Evolutionary conservation across 345 rosid species (phyloP).

Genomic region (Sisymbrium irio): DNA sequence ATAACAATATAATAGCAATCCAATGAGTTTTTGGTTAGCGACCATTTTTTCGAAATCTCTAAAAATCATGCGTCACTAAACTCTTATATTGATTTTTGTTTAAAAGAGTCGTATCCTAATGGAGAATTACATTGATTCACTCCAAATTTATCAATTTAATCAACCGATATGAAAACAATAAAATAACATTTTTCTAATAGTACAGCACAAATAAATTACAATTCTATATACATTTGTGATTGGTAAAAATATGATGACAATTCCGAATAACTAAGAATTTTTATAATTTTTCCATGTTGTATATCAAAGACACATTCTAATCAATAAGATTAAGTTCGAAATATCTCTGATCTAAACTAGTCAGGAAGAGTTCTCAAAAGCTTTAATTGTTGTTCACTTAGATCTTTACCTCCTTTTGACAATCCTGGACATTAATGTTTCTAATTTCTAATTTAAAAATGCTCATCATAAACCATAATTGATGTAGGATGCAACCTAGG

Average conservation of each 20-base stretch:
- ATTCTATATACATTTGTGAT: no score
- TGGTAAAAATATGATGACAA: no score
- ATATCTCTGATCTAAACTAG: background rate
- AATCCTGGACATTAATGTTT: background rate
- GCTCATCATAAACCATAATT: no score
- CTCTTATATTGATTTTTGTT: background rate
- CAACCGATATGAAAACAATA: background rate
- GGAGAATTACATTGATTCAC: background rate
- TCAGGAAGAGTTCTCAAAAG: background rate
- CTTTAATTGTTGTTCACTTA: background rate
- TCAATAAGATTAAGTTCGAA: background rate
- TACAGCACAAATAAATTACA: background rate
- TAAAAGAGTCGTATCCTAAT: background rate
- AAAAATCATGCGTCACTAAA: background rate
- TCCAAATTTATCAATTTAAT: background rate
- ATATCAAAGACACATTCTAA: no score
- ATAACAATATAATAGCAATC: background rate
- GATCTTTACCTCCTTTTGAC: background rate
- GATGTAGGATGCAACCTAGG: background rate
- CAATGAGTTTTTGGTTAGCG: background rate
- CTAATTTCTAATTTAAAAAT: no score
- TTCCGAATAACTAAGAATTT: background rate
- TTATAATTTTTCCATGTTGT: background rate
- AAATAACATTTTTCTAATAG: background rate
- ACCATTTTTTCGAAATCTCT: background rate